Evolutionary conservation across 2,329 filamentous ascomycete genomes (phyloP).

Genomic region (Neocucurbitaria cava): DNA sequence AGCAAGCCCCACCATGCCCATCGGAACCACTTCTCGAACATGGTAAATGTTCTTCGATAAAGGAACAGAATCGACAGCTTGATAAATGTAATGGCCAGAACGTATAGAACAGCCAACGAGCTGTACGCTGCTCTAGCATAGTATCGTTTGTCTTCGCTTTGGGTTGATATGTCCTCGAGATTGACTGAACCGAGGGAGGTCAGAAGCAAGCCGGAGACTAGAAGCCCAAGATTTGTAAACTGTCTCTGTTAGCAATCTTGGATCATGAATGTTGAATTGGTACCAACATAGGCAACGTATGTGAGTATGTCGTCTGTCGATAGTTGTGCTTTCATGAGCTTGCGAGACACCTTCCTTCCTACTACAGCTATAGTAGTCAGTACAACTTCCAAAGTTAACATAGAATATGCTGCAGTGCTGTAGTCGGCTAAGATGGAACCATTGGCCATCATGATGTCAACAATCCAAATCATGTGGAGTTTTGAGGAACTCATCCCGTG

Average conservation of each 20-base stretch:
- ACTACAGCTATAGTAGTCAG: conserved; percentile 7
- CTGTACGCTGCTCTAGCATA: conserved; percentile 3
- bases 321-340: conserved; percentile 3
- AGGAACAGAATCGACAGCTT: conserved; percentile 21
- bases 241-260: neutral
- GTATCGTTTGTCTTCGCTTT: conserved; percentile 3
- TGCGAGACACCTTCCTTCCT: conserved; percentile 6
- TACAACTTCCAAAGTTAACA: conserved; percentile 8
- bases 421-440: conserved; percentile 8
- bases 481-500: neutral
- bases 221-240: conserved; percentile 9
- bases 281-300: conserved; percentile 12
- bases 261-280: neutral
- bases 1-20: conserved; percentile 10
- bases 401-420: conserved; percentile 2
- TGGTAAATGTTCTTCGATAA: conserved; percentile 16
- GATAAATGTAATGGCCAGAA: conserved; percentile 13
- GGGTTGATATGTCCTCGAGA: conserved; percentile 1
- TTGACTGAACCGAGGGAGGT: conserved; percentile 6
- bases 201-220: conserved; percentile 10
- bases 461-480: neutral
- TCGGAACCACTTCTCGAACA: conserved; percentile 12
- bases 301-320: conserved; percentile 7
- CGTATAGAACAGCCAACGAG: conserved; percentile 14
- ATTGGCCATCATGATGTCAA: conserved; percentile 4